A percentile compares a stretch with the other conserved stretches of the same genome.
These are phyloP conservation scores for Saccharomycopsis synnaedendra DNA, from an alignment of 805 yeast species.

Conservation along the genomic window DNA sequence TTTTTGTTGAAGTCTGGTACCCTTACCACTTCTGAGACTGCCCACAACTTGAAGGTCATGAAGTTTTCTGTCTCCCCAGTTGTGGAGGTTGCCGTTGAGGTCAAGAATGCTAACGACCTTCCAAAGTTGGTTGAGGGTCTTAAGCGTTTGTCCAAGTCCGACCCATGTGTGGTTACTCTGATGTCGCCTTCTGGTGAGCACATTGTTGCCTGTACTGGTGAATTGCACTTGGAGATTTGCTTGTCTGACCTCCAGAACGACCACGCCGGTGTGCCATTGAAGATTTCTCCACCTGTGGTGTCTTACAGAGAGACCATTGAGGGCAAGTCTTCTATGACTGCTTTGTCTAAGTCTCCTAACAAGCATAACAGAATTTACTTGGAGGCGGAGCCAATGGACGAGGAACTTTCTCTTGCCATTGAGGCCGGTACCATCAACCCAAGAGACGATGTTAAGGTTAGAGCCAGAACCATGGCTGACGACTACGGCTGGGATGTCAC, in stretches of 20 bases:
- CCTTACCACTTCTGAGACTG: conserved; percentile 88
- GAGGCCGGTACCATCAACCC: conserved; percentile 88
- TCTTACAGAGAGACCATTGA: conserved; percentile 98
- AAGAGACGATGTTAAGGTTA: conserved; percentile 96
- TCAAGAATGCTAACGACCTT: conserved; percentile 97
- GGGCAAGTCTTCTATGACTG: conserved; percentile 87
- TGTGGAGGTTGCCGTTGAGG: conserved; percentile 99
- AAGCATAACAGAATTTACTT: conserved; percentile 99
- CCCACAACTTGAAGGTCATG: conserved; percentile 99
- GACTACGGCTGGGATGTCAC: conserved; percentile 99
- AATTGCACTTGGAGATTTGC: conserved; percentile 98
- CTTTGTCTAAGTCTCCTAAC: conserved; percentile 99
- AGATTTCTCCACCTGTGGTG: conserved; percentile 95
- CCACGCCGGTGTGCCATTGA: conserved; percentile 99
- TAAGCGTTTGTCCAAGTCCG: conserved; percentile 98
- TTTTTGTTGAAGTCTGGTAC: conserved; percentile 99
- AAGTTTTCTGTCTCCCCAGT: conserved; percentile 99
- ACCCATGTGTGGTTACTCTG: conserved; percentile 89
- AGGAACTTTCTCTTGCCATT: conserved; percentile 86
- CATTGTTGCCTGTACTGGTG: conserved; percentile 99
- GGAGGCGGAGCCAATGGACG: conserved; percentile 92
- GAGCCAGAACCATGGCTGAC: conserved; percentile 98
- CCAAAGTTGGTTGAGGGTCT: conserved; percentile 99
- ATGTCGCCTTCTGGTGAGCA: conserved; percentile 97
- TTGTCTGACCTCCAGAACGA: conserved; percentile 91